Conservation (phyloP, 1,284 basidiomycete genomes). For the Farysia itapuensis region DNA sequence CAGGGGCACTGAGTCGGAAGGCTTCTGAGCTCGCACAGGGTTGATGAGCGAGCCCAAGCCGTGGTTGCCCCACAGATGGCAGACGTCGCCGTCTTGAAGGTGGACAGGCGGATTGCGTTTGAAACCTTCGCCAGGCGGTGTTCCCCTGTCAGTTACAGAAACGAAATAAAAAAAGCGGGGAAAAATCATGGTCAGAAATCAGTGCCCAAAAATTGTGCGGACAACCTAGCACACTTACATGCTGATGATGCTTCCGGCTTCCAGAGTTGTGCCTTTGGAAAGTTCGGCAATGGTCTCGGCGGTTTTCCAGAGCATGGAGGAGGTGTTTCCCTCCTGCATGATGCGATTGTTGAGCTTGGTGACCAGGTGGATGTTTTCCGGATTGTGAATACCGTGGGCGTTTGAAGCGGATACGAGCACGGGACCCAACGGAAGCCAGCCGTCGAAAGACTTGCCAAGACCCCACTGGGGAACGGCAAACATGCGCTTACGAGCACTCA, state of each 20-base stretch:
- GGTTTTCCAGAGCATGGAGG: constrained; percentile 47
- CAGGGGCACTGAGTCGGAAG: not conserved
- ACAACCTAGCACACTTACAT: constrained; percentile 67
- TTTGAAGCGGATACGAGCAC: constrained; percentile 18
- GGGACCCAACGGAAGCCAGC: constrained; percentile 34
- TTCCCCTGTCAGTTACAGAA: constrained; percentile 14
- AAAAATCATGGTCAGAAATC: not conserved
- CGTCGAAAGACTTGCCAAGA: constrained; percentile 36
- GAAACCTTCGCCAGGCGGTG: constrained; percentile 69
- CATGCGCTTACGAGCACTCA: constrained; percentile 38
- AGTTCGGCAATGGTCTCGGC: constrained; percentile 40
- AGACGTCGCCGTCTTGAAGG: constrained; percentile 75
- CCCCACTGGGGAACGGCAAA: constrained; percentile 47
- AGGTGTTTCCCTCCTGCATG: constrained; percentile 74
- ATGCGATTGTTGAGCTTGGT: constrained; percentile 70
- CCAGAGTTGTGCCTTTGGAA: constrained; percentile 72
- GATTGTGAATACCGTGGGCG: constrained; percentile 69
- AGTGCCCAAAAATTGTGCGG: constrained; percentile 43
- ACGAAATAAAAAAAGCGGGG: not conserved
- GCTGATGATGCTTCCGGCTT: constrained; percentile 77
- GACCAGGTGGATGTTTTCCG: constrained; percentile 70
- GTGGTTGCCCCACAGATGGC: constrained; percentile 54
- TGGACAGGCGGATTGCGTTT: constrained; percentile 71
- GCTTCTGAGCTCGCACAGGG: constrained; percentile 3
- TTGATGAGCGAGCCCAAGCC: constrained; percentile 30